Conservation (phyloP, 805 yeast genomes). For the Nakazawaea wyomingensis region DNA sequence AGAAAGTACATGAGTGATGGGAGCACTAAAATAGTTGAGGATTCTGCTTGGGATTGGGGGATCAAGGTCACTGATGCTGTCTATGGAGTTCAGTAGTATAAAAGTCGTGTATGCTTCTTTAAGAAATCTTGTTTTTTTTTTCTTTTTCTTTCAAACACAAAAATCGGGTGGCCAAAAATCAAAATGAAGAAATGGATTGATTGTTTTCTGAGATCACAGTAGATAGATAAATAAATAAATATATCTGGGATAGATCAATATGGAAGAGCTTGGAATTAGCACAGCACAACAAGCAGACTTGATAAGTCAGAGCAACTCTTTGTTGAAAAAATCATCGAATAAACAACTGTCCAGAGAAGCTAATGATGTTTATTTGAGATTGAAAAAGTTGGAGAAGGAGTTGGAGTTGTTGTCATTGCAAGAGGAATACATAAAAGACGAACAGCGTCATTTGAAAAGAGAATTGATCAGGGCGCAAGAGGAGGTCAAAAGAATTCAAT, state of each 20-base stretch:
- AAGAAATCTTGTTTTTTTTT: too few species aligned
- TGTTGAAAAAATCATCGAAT: constrained; percentile 14
- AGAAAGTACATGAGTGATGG: constrained; percentile 4
- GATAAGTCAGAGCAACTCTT: constrained; percentile 18
- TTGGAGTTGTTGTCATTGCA: constrained; percentile 79
- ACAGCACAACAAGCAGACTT: constrained; percentile 24
- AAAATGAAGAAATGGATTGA: background rate
- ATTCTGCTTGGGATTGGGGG: constrained; percentile 9
- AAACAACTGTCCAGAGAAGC: constrained; percentile 21
- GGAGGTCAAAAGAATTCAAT: constrained; percentile 95
- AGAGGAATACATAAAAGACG: constrained; percentile 97
- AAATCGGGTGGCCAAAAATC: constrained; percentile 1
- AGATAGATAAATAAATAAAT: background rate
- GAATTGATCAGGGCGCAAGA: constrained; percentile 96
- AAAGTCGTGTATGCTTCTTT: background rate
- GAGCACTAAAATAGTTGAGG: background rate
- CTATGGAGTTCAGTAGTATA: background rate
- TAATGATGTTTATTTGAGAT: constrained; percentile 71
- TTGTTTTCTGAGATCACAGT: background rate
- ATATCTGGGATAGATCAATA: constrained; percentile 17
- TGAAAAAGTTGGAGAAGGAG: constrained; percentile 88
- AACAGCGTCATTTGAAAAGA: constrained; percentile 91
- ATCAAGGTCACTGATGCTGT: constrained; percentile 7
- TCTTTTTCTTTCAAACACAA: background rate
- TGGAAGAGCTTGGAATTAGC: constrained; percentile 63